phyloP scores from a whole-genome alignment of 345 rosid genomes.

The Conringia planisiliqua region DNA sequence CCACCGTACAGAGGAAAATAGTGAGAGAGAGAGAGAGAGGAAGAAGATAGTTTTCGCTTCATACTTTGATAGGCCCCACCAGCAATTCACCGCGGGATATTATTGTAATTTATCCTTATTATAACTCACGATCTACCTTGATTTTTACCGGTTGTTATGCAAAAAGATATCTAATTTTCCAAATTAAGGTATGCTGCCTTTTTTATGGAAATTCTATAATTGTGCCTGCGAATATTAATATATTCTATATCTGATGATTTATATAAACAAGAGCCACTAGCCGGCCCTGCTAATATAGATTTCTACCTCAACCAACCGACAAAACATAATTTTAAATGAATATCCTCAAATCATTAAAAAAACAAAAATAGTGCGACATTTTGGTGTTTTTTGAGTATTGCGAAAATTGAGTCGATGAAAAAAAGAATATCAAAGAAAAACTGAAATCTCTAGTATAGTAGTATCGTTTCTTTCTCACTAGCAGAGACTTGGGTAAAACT shows the following conservation, averaged over 20 bases:
- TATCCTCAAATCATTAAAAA: background rate
- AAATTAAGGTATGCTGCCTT: background rate
- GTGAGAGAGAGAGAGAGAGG: constrained; percentile 36
- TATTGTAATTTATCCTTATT: background rate
- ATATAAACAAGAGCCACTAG: background rate
- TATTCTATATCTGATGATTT: background rate
- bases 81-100: constrained; percentile 41
- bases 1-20: constrained; percentile 30
- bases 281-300: background rate
- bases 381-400: background rate
- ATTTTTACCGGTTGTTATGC: background rate
- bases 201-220: background rate
- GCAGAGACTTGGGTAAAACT: constrained; percentile 75
- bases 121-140: background rate
- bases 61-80: constrained; percentile 28
- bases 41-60: constrained; percentile 25
- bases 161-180: background rate
- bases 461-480: constrained; percentile 26
- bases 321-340: constrained; percentile 3
- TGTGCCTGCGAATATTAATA: background rate
- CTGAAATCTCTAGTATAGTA: background rate
- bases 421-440: background rate
- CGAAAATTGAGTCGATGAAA: background rate
- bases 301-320: constrained; percentile 1
- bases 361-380: background rate